Percentiles rank a stretch among this genome's conserved stretches.
Evolutionary conservation across 176 grass and related monocot genomes (phyloP).

Genomic region (Bonia amplexicaulis): DNA sequence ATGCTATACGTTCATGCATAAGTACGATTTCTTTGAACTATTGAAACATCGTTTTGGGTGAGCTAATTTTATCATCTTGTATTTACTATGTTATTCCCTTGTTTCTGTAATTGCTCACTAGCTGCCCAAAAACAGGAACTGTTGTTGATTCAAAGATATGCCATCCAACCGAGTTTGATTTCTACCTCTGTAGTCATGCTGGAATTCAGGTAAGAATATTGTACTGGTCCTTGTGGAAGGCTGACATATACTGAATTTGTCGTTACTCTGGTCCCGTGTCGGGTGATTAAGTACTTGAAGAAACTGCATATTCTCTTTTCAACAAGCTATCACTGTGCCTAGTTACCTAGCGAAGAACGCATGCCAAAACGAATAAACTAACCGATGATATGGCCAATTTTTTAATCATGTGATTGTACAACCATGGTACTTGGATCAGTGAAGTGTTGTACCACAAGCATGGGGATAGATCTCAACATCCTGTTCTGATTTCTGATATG

Average conservation of each 20-base stretch:
- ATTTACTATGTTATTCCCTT: neutral
- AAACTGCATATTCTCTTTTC: slow-evolving; percentile 24
- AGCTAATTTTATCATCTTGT: neutral
- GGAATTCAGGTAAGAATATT: slow-evolving; percentile 87
- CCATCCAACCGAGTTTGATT: slow-evolving; percentile 96
- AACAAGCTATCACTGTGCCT: slow-evolving; percentile 19
- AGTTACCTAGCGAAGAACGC: slow-evolving; percentile 3
- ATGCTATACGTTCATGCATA: neutral
- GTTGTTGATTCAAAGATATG: slow-evolving; percentile 99
- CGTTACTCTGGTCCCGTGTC: slow-evolving; percentile 7
- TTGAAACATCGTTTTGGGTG: neutral
- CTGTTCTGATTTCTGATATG: slow-evolving; percentile 26
- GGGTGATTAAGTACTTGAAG: slow-evolving; percentile 15
- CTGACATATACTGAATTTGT: slow-evolving; percentile 29
- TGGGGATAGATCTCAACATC: slow-evolving; percentile 16
- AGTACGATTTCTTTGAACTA: neutral
- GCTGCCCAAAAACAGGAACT: slow-evolving; percentile 52
- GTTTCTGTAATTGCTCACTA: neutral
- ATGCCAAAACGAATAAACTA: slow-evolving; percentile 26
- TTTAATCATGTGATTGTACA: slow-evolving; percentile 38
- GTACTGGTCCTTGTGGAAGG: slow-evolving; percentile 3
- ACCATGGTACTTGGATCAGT: slow-evolving; percentile 15
- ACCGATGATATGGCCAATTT: neutral
- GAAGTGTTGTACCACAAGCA: neutral
- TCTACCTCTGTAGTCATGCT: slow-evolving; percentile 99